phyloP scores from a whole-genome alignment of 2,329 filamentous ascomycete genomes.

The Ophioceras dolichostomum region DNA sequence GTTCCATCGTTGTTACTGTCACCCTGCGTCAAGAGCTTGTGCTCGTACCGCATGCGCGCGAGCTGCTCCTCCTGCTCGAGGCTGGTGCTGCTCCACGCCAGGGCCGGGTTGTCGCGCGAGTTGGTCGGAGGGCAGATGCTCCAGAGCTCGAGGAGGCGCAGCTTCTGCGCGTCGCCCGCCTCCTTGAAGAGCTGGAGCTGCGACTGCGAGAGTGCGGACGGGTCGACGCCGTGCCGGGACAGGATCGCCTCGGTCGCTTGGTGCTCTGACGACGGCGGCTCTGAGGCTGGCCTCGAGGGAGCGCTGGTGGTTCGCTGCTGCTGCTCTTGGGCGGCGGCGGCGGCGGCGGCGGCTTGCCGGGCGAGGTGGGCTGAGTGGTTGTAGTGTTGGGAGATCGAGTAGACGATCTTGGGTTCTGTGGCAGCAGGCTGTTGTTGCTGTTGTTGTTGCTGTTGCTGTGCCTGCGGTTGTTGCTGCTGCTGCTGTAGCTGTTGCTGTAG shows the following conservation, averaged over 20 bases:
- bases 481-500: background rate
- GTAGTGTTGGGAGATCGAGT: constrained; percentile 73
- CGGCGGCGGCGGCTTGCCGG: constrained; percentile 24
- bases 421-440: background rate
- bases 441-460: background rate
- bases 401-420: constrained; percentile 37
- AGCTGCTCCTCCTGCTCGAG: constrained; percentile 47
- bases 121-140: constrained; percentile 62
- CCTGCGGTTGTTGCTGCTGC: background rate
- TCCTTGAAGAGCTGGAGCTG: constrained; percentile 71
- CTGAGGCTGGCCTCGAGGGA: constrained; percentile 31
- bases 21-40: constrained; percentile 24
- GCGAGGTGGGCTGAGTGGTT: constrained; percentile 63
- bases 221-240: constrained; percentile 56
- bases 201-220: constrained; percentile 53
- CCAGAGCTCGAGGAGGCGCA: constrained; percentile 75
- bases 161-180: constrained; percentile 59
- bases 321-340: constrained; percentile 15
- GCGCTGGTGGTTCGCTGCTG: no score
- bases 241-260: constrained; percentile 46
- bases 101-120: constrained; percentile 31
- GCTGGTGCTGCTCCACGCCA: constrained; percentile 36
- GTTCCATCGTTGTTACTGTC: constrained; percentile 15
- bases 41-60: constrained; percentile 49
- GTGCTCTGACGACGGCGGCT: constrained; percentile 34